Evolutionary conservation across 2,329 filamentous ascomycete species (phyloP).

Genomic region (Diplodia seriata): DNA sequence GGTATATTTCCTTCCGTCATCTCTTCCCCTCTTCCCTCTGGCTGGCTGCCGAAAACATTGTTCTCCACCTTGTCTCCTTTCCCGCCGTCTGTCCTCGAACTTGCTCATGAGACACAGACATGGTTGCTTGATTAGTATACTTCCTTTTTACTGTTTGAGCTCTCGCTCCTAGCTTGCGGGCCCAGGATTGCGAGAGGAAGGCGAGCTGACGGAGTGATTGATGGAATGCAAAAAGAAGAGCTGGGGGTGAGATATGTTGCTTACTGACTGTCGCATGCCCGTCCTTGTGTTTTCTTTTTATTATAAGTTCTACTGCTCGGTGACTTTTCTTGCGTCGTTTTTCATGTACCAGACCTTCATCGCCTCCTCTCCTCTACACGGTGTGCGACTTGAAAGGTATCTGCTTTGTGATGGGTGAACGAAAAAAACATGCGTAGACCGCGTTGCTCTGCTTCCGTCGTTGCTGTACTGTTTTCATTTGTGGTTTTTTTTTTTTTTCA

Average conservation of each 20-base stretch:
- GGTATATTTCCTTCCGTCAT: slow-evolving; percentile 17
- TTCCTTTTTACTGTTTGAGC: background rate
- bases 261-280: slow-evolving; percentile 10
- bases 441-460: background rate
- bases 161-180: background rate
- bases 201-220: slow-evolving; percentile 1
- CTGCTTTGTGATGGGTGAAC: slow-evolving; percentile 13
- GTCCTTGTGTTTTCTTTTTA: background rate
- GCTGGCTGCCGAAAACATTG: slow-evolving; percentile 5
- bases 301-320: background rate
- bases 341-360: slow-evolving; percentile 1
- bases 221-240: slow-evolving; percentile 11
- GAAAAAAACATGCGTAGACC: slow-evolving; percentile 27
- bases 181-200: background rate
- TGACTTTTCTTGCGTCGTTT: slow-evolving; percentile 3
- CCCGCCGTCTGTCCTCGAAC: background rate
- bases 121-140: slow-evolving; percentile 12
- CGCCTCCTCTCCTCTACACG: background rate
- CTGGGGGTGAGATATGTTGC: background rate
- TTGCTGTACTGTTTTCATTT: background rate
- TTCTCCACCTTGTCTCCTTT: background rate
- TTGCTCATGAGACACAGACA: slow-evolving; percentile 16
- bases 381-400: background rate
- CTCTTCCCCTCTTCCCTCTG: slow-evolving; percentile 4
- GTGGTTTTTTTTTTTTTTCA: background rate